These are phyloP conservation scores for Sporothrix schenckii DNA, from an alignment of 2,329 filamentous ascomycete genomes.

Conservation along the genomic window DNA sequence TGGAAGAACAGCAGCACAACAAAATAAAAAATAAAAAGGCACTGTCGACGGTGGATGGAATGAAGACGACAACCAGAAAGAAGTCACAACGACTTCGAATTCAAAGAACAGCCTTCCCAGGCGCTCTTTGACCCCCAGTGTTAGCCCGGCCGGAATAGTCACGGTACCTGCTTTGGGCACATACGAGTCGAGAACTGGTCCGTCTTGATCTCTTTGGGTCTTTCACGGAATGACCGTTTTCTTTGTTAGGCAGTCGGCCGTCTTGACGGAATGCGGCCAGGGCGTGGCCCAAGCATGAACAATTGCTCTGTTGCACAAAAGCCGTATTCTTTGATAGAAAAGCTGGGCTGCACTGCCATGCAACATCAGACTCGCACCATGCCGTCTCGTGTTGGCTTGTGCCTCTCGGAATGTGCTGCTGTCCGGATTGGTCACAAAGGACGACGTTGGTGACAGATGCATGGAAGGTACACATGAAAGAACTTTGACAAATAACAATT, in stretches of 20 bases:
- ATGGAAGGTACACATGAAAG: background rate
- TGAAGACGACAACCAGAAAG: background rate
- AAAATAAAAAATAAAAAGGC: background rate
- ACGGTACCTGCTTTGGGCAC: background rate
- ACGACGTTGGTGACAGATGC: background rate
- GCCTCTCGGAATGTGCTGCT: background rate
- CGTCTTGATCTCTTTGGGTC: constrained; percentile 9
- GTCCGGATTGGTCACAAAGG: constrained; percentile 21
- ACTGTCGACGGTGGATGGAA: background rate
- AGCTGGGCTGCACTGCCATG: background rate
- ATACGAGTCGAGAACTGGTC: background rate
- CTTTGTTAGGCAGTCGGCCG: constrained; percentile 25
- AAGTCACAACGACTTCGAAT: background rate
- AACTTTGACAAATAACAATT: background rate
- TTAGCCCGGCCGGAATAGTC: background rate
- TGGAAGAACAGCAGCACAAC: background rate
- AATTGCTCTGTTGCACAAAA: constrained; percentile 9
- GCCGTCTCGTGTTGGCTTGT: constrained; percentile 1
- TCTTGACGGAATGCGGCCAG: constrained; percentile 18
- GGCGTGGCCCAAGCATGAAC: background rate
- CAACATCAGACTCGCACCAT: background rate
- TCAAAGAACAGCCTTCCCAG: constrained; percentile 6
- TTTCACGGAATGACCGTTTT: constrained; percentile 18
- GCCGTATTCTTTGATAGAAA: constrained; percentile 17
- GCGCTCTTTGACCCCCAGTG: background rate